These are phyloP conservation scores for Rhododendron williamsianum DNA, from an alignment of 148 eudicot genomes.

Conservation along the genomic window DNA sequence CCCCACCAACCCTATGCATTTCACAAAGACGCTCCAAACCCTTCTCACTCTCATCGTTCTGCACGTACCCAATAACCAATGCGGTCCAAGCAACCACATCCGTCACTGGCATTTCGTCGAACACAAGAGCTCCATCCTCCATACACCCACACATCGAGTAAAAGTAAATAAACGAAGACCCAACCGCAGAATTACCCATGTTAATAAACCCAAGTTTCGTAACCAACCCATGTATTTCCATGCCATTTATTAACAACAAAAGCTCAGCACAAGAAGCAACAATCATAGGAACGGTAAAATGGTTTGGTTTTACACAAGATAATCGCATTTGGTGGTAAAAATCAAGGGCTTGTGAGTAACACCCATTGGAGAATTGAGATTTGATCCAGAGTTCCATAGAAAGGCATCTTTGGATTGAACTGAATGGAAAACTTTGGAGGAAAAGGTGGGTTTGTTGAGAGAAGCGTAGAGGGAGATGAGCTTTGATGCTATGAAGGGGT, in stretches of 20 bases:
- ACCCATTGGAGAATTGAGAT: slow-evolving; percentile 50
- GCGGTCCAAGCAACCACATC: slow-evolving; percentile 66
- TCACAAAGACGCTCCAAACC: slow-evolving; percentile 47
- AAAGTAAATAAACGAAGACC: slow-evolving; percentile 60
- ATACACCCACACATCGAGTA: slow-evolving; percentile 56
- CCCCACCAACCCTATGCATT: slow-evolving; percentile 46
- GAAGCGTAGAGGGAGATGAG: slow-evolving; percentile 53
- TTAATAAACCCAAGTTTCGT: slow-evolving; percentile 34
- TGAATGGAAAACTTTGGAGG: slow-evolving; percentile 39
- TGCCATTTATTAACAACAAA: slow-evolving; percentile 24
- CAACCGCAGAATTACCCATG: slow-evolving; percentile 41
- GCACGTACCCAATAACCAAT: slow-evolving; percentile 63
- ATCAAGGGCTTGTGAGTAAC: slow-evolving; percentile 30
- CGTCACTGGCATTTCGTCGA: slow-evolving; percentile 44
- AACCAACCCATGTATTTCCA: slow-evolving; percentile 45
- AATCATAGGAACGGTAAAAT: slow-evolving; percentile 65
- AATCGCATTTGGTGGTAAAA: slow-evolving; percentile 44
- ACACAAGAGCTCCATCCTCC: slow-evolving; percentile 40
- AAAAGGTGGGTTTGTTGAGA: slow-evolving; percentile 25
- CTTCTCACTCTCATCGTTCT: slow-evolving; percentile 53
- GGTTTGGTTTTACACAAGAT: slow-evolving; percentile 29
- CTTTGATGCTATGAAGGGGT: slow-evolving; percentile 61
- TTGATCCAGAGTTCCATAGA: slow-evolving; percentile 65
- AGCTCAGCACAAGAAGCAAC: slow-evolving; percentile 57
- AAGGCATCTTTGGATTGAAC: slow-evolving; percentile 44